Base-by-base conservation (phyloP, 345 rosid species). In the Eucalyptus sp. region DNA sequence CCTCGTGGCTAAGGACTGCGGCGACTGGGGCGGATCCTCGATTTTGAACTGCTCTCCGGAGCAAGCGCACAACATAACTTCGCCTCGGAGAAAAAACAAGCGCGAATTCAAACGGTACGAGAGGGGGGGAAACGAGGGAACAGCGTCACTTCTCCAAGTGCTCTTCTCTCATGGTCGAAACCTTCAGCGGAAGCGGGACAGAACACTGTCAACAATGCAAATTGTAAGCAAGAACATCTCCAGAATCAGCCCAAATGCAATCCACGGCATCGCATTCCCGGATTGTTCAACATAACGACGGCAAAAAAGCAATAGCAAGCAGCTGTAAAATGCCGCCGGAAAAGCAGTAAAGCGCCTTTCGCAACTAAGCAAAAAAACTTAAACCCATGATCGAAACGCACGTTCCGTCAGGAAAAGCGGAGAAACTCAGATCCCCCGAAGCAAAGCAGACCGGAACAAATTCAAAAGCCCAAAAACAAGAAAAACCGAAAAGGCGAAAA, bases 11-110 rank as follows among this genome's bases (percentile, higher is more conserved):
- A 98, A 91, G 9, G 99, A 96, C 86, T 95, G 99, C 79, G 99
- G 99, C 24, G 99, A 97, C 85, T 93, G 95, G 12, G 98, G 97
- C 87, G 95, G 95, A 29, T 98, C 99, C 89, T 98, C 99, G 52
- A 96, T 92, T 89, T 95, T 95, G 93, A 98, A 97, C 83, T 95
- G 99, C 93, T 97, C 98, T 33, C 99, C 98, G 49, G 99, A 98
- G 90, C 99, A 98, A 92, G 99, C 96, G 89, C 99, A 97, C 97
- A 98, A 89, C 99, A 97, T 97, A 91, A 91, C 94, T 88, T 90
- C 90, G 89, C 41, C 58, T 87, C 88, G 46, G 83, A 71, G 83
- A 41, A 20, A 76, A 76, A 41, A 68, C 37, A 48, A 44, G 81
- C 89, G 43, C 58, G 58, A 50, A 46, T 87, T 31, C 88, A 13